phyloP scores from a whole-genome alignment of 345 rosid species.

The Linum tenue region DNA sequence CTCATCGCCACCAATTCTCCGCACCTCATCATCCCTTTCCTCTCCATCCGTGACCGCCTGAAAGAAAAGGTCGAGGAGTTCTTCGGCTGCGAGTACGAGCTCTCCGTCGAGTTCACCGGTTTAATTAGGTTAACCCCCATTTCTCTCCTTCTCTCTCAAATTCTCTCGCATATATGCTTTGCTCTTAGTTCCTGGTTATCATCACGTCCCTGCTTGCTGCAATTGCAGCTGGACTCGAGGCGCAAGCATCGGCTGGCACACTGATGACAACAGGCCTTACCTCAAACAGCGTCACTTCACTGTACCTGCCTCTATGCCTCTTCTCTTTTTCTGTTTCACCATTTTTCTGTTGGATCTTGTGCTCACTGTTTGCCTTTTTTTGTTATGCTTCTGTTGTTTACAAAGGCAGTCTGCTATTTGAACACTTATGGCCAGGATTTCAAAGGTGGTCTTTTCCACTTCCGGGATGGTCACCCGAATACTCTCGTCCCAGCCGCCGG shows the following conservation, averaged over 20 bases:
- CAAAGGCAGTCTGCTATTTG: conserved; percentile 94
- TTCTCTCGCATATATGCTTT: not conserved
- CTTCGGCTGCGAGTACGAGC: conserved; percentile 72
- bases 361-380: conserved; percentile 16
- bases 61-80: conserved; percentile 74
- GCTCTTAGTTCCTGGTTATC: not conserved
- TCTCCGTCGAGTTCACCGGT: conserved; percentile 80
- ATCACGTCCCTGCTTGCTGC: not conserved
- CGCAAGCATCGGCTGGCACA: conserved; percentile 95
- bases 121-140: conserved; percentile 46
- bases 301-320: conserved; percentile 20
- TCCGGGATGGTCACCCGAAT: conserved; percentile 66
- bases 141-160: no score
- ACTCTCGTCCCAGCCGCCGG: conserved; percentile 59
- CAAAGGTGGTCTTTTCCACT: conserved; percentile 75
- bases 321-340: not conserved
- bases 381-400: conserved; percentile 11
- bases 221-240: conserved; percentile 64
- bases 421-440: conserved; percentile 57
- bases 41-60: conserved; percentile 63
- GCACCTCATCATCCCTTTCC: conserved; percentile 65
- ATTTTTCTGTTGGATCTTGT: not conserved
- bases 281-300: conserved; percentile 74
- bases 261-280: conserved; percentile 81
- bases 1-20: conserved; percentile 69